phyloP scores from a whole-genome alignment of 176 grass and related monocot species.

The Neostapfia colusana region DNA sequence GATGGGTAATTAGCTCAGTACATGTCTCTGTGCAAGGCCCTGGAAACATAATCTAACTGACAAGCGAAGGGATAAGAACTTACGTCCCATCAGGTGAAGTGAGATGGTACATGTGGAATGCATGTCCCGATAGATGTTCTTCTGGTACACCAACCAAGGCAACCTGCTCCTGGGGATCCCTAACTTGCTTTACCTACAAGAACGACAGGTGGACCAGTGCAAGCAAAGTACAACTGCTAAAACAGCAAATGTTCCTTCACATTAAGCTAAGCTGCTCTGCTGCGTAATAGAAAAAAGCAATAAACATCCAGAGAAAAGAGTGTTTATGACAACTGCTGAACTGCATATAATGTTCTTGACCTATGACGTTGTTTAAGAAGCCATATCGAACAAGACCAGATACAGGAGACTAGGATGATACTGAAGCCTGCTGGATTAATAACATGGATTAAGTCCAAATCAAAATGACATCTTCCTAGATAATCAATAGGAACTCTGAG shows the following conservation, averaged over 20 bases:
- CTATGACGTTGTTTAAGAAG: neutral
- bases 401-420: neutral
- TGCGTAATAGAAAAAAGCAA: neutral
- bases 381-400: neutral
- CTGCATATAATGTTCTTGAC: neutral
- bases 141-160: slow-evolving; percentile 82
- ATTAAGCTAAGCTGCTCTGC: neutral
- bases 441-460: neutral
- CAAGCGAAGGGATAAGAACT: slow-evolving; percentile 24
- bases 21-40: neutral
- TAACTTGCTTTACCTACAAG: slow-evolving; percentile 65
- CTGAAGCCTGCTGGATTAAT: neutral
- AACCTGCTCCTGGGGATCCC: slow-evolving; percentile 75
- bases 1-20: neutral
- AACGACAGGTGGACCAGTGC: neutral
- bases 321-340: neutral
- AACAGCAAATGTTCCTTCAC: slow-evolving; percentile 9
- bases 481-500: neutral
- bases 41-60: slow-evolving; percentile 18
- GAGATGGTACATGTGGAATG: slow-evolving; percentile 96
- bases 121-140: slow-evolving; percentile 72
- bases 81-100: slow-evolving; percentile 90
- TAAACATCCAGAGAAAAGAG: neutral
- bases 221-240: slow-evolving; percentile 5
- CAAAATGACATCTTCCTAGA: neutral